A percentile compares a stretch with the other conserved stretches of the same genome.
phyloP scores from a whole-genome alignment of 495 filamentous ascomycete genomes.

The Hypoxylon fragiforme region DNA sequence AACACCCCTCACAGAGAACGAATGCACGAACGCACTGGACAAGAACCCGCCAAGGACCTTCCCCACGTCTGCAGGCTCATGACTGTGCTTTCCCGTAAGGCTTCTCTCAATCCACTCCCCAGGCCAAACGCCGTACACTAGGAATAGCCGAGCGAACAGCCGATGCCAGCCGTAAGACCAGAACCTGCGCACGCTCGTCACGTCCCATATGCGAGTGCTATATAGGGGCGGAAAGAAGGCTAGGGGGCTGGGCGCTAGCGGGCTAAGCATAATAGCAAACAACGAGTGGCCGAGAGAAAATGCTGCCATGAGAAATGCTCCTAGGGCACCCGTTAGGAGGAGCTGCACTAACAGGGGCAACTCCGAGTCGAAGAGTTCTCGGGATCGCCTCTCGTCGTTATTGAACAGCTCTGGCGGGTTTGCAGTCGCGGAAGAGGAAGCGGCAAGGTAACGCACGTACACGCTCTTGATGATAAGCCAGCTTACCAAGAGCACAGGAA shows the following conservation, averaged over 20 bases:
- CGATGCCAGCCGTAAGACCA: conserved; percentile 30
- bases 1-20: conserved; percentile 22
- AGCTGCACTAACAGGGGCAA: conserved; percentile 2
- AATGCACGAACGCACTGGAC: conserved; percentile 23
- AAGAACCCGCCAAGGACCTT: conserved; percentile 25
- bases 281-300: conserved; percentile 26
- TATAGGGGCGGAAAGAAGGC: conserved; percentile 28
- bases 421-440: background rate
- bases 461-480: conserved; percentile 4
- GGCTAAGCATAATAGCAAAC: conserved; percentile 15
- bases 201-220: conserved; percentile 18
- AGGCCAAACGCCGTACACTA: conserved; percentile 30
- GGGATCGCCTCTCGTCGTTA: background rate
- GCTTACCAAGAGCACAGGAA: conserved; percentile 2
- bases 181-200: conserved; percentile 15
- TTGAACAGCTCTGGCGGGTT: background rate
- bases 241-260: conserved; percentile 21
- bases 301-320: conserved; percentile 25
- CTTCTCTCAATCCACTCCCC: conserved; percentile 26
- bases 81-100: conserved; percentile 4
- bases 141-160: conserved; percentile 24
- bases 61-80: conserved; percentile 22
- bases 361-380: conserved; percentile 16
- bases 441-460: conserved; percentile 15
- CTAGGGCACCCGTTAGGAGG: conserved; percentile 20